Conservation (phyloP, 108 stramenopile species). For the Nitzschia inconspicua region DNA sequence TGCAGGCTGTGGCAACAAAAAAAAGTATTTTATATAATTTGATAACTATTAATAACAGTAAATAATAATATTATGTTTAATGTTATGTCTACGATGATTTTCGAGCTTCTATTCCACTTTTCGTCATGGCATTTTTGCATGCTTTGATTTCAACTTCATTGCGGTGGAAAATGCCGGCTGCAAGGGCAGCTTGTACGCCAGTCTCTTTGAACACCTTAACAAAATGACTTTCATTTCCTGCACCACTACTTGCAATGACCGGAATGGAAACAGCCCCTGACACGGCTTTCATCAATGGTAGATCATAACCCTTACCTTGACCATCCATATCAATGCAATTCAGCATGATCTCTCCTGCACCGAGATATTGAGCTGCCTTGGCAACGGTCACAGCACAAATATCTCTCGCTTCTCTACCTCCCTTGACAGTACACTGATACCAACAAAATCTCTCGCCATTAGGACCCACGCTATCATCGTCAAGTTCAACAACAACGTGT, state of each 20-base stretch:
- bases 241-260: constrained; percentile 97
- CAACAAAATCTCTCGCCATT: constrained; percentile 88
- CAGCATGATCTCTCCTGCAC: constrained; percentile 98
- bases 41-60: background rate
- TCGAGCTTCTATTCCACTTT: constrained; percentile 59
- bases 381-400: constrained; percentile 94
- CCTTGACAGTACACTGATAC: constrained; percentile 98
- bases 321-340: constrained; percentile 99
- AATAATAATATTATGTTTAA: background rate
- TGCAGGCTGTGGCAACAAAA: background rate
- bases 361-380: constrained; percentile 78
- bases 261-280: constrained; percentile 89
- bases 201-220: constrained; percentile 87
- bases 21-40: background rate
- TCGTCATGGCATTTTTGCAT: constrained; percentile 82
- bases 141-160: constrained; percentile 90
- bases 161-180: constrained; percentile 99
- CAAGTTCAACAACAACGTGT: constrained; percentile 61
- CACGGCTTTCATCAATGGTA: constrained; percentile 89
- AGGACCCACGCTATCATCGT: constrained; percentile 65
- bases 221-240: constrained; percentile 92
- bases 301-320: constrained; percentile 94
- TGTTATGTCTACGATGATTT: background rate
- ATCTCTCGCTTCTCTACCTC: constrained; percentile 89
- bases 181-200: constrained; percentile 90